phyloP scores from a whole-genome alignment of 257 asterid genomes.

The Osmanthus fragrans region DNA sequence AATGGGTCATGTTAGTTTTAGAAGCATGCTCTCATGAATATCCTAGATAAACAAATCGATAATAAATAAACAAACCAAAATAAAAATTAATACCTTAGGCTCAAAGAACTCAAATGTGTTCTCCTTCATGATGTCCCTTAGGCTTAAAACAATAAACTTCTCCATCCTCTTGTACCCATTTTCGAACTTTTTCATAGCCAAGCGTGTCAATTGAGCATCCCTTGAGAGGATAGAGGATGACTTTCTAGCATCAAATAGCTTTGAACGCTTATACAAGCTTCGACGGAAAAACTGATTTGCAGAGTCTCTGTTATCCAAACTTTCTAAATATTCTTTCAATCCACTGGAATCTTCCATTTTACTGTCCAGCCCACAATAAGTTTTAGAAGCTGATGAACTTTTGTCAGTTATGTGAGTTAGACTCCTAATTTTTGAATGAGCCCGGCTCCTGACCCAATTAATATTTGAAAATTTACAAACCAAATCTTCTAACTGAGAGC shows the following conservation, averaged over 20 bases:
- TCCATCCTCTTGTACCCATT: conserved; percentile 85
- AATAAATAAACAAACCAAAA: conserved; percentile 18
- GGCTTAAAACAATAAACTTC: conserved; percentile 62
- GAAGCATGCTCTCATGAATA: neutral
- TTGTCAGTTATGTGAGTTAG: conserved; percentile 56
- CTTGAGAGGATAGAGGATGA: conserved; percentile 86
- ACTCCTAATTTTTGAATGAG: conserved; percentile 52
- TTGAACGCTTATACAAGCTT: conserved; percentile 92
- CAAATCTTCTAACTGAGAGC: conserved; percentile 85
- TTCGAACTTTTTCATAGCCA: conserved; percentile 82
- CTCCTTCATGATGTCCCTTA: conserved; percentile 80
- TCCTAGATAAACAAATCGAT: neutral
- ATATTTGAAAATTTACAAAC: conserved; percentile 71
- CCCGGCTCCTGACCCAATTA: conserved; percentile 68
- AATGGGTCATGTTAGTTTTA: conserved; percentile 5
- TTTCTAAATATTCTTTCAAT: conserved; percentile 87
- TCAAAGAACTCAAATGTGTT: conserved; percentile 73
- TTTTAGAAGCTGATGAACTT: conserved; percentile 41
- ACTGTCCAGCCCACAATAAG: conserved; percentile 24
- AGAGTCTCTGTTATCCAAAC: conserved; percentile 88
- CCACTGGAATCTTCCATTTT: conserved; percentile 89
- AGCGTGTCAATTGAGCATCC: conserved; percentile 90
- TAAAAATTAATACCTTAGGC: conserved; percentile 63
- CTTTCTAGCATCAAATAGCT: conserved; percentile 89
- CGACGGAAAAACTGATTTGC: conserved; percentile 84